These are phyloP conservation scores for Annulohypoxylon truncatum DNA, from an alignment of 2,329 filamentous ascomycete genomes.

Conservation along the genomic window DNA sequence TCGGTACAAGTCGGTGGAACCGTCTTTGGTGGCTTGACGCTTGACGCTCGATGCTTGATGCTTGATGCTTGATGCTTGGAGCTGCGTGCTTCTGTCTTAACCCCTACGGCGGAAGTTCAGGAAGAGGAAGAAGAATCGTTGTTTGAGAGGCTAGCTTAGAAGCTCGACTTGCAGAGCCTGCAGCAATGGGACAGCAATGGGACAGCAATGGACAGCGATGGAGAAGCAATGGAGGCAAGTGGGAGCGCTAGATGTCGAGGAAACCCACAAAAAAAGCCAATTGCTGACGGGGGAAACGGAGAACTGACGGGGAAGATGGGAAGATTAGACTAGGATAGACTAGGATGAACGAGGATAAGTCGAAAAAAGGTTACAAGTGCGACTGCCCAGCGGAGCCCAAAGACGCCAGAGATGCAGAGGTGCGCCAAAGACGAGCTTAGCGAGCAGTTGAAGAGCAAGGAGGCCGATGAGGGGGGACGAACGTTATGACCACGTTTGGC, in stretches of 20 bases:
- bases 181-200: no score
- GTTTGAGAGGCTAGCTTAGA: conserved; percentile 33
- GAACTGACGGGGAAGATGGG: conserved; percentile 30
- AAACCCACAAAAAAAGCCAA: conserved; percentile 44
- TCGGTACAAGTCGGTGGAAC: conserved; percentile 36
- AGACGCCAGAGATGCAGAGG: conserved; percentile 38
- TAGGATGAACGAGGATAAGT: conserved; percentile 14
- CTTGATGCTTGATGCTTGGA: neutral
- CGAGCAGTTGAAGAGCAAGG: conserved; percentile 43
- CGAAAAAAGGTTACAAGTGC: conserved; percentile 39
- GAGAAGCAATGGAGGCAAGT: conserved; percentile 8
- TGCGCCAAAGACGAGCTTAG: conserved; percentile 38
- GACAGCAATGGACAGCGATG: neutral
- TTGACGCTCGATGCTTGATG: neutral
- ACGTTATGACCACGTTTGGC: conserved; percentile 49
- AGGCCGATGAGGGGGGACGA: conserved; percentile 40
- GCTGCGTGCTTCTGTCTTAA: neutral
- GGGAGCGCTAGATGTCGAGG: neutral
- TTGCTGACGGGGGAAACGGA: conserved; percentile 39
- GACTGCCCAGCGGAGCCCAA: conserved; percentile 48
- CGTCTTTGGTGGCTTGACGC: neutral
- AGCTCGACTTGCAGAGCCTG: conserved; percentile 7
- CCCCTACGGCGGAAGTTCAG: neutral
- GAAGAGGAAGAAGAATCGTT: neutral
- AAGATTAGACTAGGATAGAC: conserved; percentile 9